phyloP scores from a whole-genome alignment of 1,284 basidiomycete genomes.

The Ceratobasidium sp. region DNA sequence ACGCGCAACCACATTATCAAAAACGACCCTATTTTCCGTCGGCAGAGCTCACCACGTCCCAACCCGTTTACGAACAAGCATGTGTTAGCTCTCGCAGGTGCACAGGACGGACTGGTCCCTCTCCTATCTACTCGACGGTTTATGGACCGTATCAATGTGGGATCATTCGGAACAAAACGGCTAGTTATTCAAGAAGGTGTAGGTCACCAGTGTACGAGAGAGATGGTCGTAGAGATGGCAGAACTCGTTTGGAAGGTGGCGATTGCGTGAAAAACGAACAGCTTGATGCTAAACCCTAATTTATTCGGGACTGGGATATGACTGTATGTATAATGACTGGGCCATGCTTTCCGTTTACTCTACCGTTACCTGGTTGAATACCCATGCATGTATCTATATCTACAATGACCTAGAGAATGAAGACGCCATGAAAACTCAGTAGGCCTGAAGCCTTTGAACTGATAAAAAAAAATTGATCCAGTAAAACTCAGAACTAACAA shows the following conservation, averaged over 20 bases:
- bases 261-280: neutral
- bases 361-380: neutral
- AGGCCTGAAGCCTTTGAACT: no score
- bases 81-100: conserved; percentile 19
- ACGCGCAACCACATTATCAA: conserved; percentile 17
- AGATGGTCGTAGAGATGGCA: conserved; percentile 28
- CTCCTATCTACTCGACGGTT: conserved; percentile 12
- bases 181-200: conserved; percentile 28
- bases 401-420: neutral
- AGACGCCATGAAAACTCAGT: neutral
- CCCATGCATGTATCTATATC: neutral
- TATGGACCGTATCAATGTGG: conserved; percentile 28
- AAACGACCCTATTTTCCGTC: conserved; percentile 15
- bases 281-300: neutral
- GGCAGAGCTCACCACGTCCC: neutral
- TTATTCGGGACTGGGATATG: neutral
- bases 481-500: neutral
- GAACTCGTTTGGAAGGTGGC: conserved; percentile 24
- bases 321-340: neutral
- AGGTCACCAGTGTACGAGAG: conserved; percentile 27
- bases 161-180: conserved; percentile 15
- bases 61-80: conserved; percentile 19
- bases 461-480: neutral
- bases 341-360: neutral
- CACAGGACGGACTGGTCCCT: conserved; percentile 16